Percentiles rank a stretch among this genome's conserved stretches.
phyloP scores from a whole-genome alignment of 306 rosid genomes.

The Glycine soja region DNA sequence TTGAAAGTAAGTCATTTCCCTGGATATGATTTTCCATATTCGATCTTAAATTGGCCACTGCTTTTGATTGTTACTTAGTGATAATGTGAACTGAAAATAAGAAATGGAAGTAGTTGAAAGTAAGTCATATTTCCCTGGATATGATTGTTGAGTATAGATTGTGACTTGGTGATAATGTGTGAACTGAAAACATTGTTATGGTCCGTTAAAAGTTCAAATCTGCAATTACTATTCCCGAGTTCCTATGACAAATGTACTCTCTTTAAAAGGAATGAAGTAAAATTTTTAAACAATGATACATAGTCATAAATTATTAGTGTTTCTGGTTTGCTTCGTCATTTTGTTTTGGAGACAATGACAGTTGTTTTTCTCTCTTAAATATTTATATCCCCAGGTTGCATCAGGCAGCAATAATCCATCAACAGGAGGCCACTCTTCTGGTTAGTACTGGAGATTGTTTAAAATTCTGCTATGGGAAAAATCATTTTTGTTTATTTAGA shows the following conservation, averaged over 20 bases:
- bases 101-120: not conserved
- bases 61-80: not conserved
- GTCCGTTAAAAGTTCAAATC: not conserved
- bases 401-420: conserved; percentile 60
- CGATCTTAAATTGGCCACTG: not conserved
- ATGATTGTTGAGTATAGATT: not conserved
- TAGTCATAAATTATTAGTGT: not conserved
- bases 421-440: conserved; percentile 68
- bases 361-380: not conserved
- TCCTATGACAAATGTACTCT: not conserved
- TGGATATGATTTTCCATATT: conserved; percentile 19
- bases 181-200: not conserved
- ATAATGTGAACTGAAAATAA: not conserved
- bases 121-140: not conserved
- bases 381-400: conserved; percentile 57
- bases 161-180: conserved; percentile 5
- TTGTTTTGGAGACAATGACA: conserved; percentile 35
- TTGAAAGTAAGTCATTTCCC: not conserved
- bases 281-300: not conserved
- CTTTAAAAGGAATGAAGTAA: not conserved
- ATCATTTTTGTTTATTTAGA: not conserved
- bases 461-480: not conserved
- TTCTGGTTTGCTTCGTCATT: conserved; percentile 19
- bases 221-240: not conserved
- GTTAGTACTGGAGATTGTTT: conserved; percentile 55